phyloP scores from a whole-genome alignment of 495 filamentous ascomycete species.

The Chaetomium fimeti region DNA sequence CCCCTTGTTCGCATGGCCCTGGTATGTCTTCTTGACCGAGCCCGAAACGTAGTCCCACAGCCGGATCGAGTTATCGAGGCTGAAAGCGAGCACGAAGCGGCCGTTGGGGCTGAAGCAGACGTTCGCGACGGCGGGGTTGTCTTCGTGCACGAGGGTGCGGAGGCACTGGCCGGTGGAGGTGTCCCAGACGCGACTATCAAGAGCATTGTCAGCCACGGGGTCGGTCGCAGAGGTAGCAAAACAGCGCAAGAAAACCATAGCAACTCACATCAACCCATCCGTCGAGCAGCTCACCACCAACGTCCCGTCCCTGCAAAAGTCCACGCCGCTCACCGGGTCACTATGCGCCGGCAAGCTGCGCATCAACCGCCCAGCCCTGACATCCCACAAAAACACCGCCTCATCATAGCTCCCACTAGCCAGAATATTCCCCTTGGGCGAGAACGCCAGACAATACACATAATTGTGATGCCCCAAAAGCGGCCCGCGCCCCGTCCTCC shows the following conservation, averaged over 20 bases:
- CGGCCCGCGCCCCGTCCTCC: slow-evolving; percentile 45
- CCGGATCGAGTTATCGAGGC: slow-evolving; percentile 82
- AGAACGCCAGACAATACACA: slow-evolving; percentile 88
- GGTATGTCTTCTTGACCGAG: slow-evolving; percentile 88
- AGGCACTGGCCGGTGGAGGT: slow-evolving; percentile 94
- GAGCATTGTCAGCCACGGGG: slow-evolving; percentile 15
- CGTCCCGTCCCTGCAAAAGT: slow-evolving; percentile 89
- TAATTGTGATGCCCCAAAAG: slow-evolving; percentile 92
- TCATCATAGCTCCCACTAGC: slow-evolving; percentile 95
- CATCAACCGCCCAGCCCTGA: slow-evolving; percentile 79
- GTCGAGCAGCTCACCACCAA: slow-evolving; percentile 84
- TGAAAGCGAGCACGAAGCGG: slow-evolving; percentile 86
- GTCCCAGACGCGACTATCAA: slow-evolving; percentile 80
- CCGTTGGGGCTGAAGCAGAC: slow-evolving; percentile 94
- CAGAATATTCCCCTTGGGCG: slow-evolving; percentile 93
- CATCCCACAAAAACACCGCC: slow-evolving; percentile 95
- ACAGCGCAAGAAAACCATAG: background rate
- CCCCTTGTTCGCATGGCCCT: slow-evolving; percentile 82
- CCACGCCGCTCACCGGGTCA: slow-evolving; percentile 89
- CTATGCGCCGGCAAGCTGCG: slow-evolving; percentile 89
- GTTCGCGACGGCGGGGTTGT: slow-evolving; percentile 86
- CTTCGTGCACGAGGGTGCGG: slow-evolving; percentile 90
- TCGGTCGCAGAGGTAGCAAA: background rate
- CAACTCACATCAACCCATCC: slow-evolving; percentile 76
- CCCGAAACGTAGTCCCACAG: slow-evolving; percentile 94